Percentiles rank a stretch among this genome's conserved stretches.
These are phyloP conservation scores for Botrytis sinoallii DNA, from an alignment of 2,329 filamentous ascomycete genomes.

Conservation along the genomic window DNA sequence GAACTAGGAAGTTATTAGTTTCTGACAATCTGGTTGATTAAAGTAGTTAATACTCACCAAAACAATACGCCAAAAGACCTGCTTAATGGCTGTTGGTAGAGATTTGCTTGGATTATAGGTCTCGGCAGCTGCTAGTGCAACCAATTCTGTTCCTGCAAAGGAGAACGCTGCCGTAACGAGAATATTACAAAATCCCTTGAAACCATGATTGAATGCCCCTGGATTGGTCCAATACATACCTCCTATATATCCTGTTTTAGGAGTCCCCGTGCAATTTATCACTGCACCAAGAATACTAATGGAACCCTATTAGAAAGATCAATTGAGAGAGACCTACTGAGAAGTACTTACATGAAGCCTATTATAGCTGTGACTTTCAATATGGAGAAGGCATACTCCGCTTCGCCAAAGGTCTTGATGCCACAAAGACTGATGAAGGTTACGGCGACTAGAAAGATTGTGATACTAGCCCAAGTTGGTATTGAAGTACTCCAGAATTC, in stretches of 20 bases:
- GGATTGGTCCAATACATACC: slow-evolving; percentile 73
- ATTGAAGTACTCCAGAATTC: slow-evolving; percentile 74
- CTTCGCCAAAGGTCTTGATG: slow-evolving; percentile 84
- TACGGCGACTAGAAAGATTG: slow-evolving; percentile 74
- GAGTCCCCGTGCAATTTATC: slow-evolving; percentile 79
- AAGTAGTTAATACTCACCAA: slow-evolving; percentile 61
- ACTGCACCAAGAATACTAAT: slow-evolving; percentile 79
- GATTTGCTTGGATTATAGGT: slow-evolving; percentile 77
- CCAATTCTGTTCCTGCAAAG: slow-evolving; percentile 74
- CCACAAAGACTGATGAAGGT: slow-evolving; percentile 82
- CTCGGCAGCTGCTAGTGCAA: slow-evolving; percentile 74
- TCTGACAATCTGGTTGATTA: too few relatives aligned
- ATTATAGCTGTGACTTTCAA: slow-evolving; percentile 86
- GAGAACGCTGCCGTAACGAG: slow-evolving; percentile 75
- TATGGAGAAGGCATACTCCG: slow-evolving; percentile 82
- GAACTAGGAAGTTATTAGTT: slow-evolving; percentile 54
- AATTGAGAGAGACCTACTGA: neutral
- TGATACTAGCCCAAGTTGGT: slow-evolving; percentile 78
- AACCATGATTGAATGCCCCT: slow-evolving; percentile 78
- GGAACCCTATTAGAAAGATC: slow-evolving; percentile 21
- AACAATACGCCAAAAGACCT: slow-evolving; percentile 94
- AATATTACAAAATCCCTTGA: slow-evolving; percentile 75
- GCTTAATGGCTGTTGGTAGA: slow-evolving; percentile 82
- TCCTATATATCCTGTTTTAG: slow-evolving; percentile 74
- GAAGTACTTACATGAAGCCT: slow-evolving; percentile 71